These are phyloP conservation scores for Plectosphaerella cucumerina DNA, from an alignment of 2,329 filamentous ascomycete genomes.

Conservation along the genomic window DNA sequence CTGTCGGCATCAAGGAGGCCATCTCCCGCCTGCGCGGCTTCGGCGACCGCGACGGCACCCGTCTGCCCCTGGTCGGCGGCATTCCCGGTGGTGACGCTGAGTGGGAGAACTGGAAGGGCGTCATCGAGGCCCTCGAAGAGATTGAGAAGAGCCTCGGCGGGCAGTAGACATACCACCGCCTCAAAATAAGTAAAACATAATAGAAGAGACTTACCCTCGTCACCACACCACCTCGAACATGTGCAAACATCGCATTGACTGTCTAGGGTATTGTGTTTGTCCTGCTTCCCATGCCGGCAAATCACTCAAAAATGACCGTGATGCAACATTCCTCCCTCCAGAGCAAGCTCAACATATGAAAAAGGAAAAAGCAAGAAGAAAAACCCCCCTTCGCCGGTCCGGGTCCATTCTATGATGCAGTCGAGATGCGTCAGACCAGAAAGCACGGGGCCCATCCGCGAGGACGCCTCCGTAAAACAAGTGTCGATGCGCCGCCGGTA, in stretches of 20 bases:
- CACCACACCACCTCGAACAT: neutral
- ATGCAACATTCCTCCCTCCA: neutral
- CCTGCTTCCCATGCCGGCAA: neutral
- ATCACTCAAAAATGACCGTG: too few relatives aligned
- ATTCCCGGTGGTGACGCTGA: conserved; percentile 53
- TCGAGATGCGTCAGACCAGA: conserved; percentile 3
- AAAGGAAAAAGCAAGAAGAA: neutral
- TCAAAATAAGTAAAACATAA: neutral
- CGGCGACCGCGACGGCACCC: conserved; percentile 54
- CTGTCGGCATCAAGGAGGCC: conserved; percentile 63
- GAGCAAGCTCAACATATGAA: neutral
- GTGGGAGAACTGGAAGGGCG: conserved; percentile 49
- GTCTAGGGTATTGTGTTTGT: conserved; percentile 1
- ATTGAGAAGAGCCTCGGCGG: conserved; percentile 28
- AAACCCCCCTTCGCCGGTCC: conserved; percentile 11
- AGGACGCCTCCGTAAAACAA: too few relatives aligned
- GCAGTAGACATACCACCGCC: neutral
- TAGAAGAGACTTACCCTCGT: neutral
- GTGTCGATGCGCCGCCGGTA: neutral
- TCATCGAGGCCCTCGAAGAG: conserved; percentile 37
- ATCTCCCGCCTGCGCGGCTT: conserved; percentile 54
- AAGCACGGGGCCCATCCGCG: neutral
- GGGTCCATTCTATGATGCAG: conserved; percentile 12
- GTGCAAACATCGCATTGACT: neutral
- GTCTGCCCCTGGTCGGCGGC: conserved; percentile 54